Evolutionary conservation across 2,329 filamentous ascomycete species (phyloP).

Genomic region (Purpureocillium takamizusanense): DNA sequence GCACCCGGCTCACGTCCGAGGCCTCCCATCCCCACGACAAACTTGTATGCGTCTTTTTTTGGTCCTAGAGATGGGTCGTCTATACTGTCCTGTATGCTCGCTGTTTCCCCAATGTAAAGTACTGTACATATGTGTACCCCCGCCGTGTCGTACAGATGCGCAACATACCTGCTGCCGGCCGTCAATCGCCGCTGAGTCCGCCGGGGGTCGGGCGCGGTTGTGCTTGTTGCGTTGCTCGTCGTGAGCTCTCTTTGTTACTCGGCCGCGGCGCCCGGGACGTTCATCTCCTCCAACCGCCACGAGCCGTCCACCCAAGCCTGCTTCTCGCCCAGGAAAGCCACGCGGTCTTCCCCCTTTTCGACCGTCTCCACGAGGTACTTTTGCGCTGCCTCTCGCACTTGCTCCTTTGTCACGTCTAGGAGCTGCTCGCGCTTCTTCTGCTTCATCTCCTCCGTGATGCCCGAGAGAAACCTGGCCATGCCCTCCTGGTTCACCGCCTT

Average conservation of each 20-base stretch:
- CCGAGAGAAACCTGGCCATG: slow-evolving; percentile 74
- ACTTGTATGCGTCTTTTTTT: slow-evolving; percentile 6
- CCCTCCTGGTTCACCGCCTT: slow-evolving; percentile 81
- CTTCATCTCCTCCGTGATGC: slow-evolving; percentile 81
- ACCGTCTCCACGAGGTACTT: slow-evolving; percentile 66
- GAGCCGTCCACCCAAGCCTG: slow-evolving; percentile 65
- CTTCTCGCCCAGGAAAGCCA: slow-evolving; percentile 74
- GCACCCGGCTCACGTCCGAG: neutral
- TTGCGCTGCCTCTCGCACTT: slow-evolving; percentile 75
- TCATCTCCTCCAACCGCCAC: slow-evolving; percentile 73
- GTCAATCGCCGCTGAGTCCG: neutral
- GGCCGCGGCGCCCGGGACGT: slow-evolving; percentile 37
- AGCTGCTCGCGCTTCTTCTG: slow-evolving; percentile 75
- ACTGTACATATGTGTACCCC: slow-evolving; percentile 9
- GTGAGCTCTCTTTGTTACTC: neutral
- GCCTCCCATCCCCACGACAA: neutral
- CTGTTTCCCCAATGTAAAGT: neutral
- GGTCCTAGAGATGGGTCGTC: slow-evolving; percentile 14
- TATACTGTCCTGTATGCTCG: slow-evolving; percentile 7
- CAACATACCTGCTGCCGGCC: slow-evolving; percentile 4
- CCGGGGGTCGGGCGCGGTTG: neutral
- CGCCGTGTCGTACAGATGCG: slow-evolving; percentile 4
- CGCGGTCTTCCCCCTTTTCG: slow-evolving; percentile 48
- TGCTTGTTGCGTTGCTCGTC: neutral
- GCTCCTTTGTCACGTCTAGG: slow-evolving; percentile 72